phyloP scores from a whole-genome alignment of 176 grass and related monocot genomes.

The Carex pumila region DNA sequence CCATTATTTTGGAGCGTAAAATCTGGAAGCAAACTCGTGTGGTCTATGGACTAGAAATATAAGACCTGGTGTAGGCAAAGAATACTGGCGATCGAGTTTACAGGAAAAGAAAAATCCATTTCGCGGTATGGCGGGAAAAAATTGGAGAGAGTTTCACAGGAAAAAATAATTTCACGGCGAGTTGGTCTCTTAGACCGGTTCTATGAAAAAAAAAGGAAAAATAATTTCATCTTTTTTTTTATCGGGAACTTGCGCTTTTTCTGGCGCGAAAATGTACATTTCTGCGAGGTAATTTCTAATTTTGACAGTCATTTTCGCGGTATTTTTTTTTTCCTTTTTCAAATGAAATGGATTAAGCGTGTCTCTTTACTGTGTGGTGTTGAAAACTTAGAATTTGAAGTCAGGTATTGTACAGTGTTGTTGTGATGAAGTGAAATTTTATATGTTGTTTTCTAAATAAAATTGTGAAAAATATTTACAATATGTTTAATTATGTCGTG shows the following conservation, averaged over 20 bases:
- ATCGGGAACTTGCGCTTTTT: not conserved
- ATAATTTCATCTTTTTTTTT: conserved; percentile 2
- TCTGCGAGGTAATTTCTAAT: not conserved
- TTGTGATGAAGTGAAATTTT: no score
- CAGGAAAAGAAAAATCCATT: not conserved
- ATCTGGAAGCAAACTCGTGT: not conserved
- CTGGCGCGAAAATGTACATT: not conserved
- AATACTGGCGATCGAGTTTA: not conserved
- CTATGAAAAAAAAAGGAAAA: not conserved
- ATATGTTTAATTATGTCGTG: no score
- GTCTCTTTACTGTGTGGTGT: not conserved
- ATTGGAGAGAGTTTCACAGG: not conserved
- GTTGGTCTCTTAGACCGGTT: not conserved
- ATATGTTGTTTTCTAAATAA: no score
- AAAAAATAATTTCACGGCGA: not conserved
- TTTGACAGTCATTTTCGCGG: not conserved
- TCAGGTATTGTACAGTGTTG: no score
- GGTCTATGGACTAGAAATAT: not conserved
- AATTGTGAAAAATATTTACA: no score
- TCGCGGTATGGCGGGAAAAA: not conserved
- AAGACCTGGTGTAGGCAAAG: not conserved
- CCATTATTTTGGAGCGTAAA: not conserved
- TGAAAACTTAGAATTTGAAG: no score
- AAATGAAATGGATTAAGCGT: not conserved
- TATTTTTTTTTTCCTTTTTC: not conserved